Conservation (phyloP, 2,329 filamentous ascomycete genomes). For the Thermochaetoides dissita region DNA sequence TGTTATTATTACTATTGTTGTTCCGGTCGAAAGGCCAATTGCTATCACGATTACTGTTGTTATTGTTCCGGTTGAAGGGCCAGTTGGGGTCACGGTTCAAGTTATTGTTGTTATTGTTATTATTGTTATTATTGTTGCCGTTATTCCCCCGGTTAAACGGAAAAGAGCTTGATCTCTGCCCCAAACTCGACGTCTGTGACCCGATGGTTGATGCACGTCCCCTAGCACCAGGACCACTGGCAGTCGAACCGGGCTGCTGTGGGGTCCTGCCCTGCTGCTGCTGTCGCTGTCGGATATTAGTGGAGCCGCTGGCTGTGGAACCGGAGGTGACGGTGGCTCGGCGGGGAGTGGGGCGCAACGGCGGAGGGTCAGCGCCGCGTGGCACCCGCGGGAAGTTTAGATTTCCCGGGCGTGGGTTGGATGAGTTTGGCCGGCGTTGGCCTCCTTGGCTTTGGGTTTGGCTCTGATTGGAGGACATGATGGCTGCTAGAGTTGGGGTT, state of each 20-base stretch:
- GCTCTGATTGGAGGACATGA: conserved; percentile 7
- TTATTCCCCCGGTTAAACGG: not conserved
- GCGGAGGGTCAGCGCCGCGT: conserved; percentile 1
- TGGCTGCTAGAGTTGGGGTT: too few species aligned
- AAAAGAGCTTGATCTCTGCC: too few species aligned
- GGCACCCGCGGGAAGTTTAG: conserved; percentile 9
- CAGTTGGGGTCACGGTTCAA: not conserved
- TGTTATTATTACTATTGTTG: not conserved
- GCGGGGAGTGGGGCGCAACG: not conserved
- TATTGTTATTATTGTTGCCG: not conserved
- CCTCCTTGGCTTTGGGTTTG: too few species aligned
- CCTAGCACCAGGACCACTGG: not conserved
- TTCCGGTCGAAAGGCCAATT: not conserved
- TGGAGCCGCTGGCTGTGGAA: not conserved
- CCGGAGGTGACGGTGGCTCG: not conserved
- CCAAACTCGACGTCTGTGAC: not conserved
- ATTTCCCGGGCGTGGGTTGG: conserved; percentile 11
- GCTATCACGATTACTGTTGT: not conserved
- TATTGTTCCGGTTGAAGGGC: not conserved
- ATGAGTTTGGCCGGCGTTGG: conserved; percentile 8
- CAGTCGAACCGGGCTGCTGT: not conserved
- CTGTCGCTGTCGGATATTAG: not conserved
- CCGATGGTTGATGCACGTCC: not conserved
- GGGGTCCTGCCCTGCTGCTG: not conserved
- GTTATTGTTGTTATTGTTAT: not conserved